phyloP scores from a whole-genome alignment of 768 basidiomycete genomes.

The Mycena belliarum region DNA sequence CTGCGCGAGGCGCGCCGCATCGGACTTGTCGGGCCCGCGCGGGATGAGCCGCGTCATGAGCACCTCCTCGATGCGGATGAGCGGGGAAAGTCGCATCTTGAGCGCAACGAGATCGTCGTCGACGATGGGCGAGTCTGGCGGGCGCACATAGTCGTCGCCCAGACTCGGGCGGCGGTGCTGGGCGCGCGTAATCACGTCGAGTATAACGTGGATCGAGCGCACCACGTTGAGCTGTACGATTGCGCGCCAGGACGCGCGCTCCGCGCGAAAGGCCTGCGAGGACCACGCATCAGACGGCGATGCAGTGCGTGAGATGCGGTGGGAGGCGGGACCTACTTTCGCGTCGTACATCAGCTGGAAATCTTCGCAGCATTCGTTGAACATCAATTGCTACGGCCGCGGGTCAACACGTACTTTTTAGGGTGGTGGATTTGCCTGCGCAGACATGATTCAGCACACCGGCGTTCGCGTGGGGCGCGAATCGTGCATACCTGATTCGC shows the following conservation, averaged over 20 bases:
- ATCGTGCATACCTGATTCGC: slow-evolving; percentile 63
- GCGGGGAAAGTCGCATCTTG: slow-evolving; percentile 59
- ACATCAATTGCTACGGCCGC: background rate
- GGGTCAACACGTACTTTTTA: slow-evolving; percentile 60
- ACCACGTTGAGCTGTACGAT: slow-evolving; percentile 75
- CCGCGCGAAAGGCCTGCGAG: slow-evolving; percentile 52
- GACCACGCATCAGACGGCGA: background rate
- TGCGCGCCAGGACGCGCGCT: slow-evolving; percentile 65
- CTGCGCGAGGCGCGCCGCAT: slow-evolving; percentile 28
- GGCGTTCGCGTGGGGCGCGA: background rate
- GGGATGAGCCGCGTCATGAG: slow-evolving; percentile 61
- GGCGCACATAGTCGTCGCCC: slow-evolving; percentile 1
- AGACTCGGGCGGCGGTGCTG: slow-evolving; percentile 23
- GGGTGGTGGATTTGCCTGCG: slow-evolving; percentile 76
- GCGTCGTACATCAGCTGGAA: slow-evolving; percentile 66
- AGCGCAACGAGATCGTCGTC: slow-evolving; percentile 43
- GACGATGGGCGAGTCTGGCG: slow-evolving; percentile 23
- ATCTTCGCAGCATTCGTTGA: slow-evolving; percentile 41
- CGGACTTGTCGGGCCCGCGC: slow-evolving; percentile 35
- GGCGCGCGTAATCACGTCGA: slow-evolving; percentile 50
- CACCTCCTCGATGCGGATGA: slow-evolving; percentile 61
- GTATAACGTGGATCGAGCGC: slow-evolving; percentile 63
- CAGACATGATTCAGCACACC: slow-evolving; percentile 1
- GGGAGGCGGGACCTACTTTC: slow-evolving; percentile 39
- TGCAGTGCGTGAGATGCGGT: background rate